phyloP scores from a whole-genome alignment of 2,329 filamentous ascomycete species.

The Fusarium secorum region DNA sequence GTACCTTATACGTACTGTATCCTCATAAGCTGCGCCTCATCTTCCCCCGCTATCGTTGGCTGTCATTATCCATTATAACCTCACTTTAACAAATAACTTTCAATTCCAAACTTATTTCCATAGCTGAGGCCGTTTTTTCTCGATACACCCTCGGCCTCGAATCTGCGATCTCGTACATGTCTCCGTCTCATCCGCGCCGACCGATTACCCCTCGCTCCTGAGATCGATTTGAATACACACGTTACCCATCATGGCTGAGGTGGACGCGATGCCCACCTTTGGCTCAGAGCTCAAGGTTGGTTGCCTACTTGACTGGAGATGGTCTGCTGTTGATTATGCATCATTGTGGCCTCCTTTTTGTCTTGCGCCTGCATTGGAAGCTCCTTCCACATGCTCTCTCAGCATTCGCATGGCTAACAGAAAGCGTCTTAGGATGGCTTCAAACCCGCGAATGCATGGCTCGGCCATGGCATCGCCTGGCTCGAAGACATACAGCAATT shows the following conservation, averaged over 20 bases:
- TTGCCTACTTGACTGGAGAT: constrained; percentile 5
- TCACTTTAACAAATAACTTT: constrained; percentile 11
- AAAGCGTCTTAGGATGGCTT: constrained; percentile 82
- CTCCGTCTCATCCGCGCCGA: constrained; percentile 30
- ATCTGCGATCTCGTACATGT: constrained; percentile 30
- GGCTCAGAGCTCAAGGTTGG: constrained; percentile 91
- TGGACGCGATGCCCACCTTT: constrained; percentile 85
- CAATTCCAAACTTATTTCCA: constrained; percentile 1
- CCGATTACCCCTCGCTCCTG: constrained; percentile 28
- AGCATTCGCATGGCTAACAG: constrained; percentile 7
- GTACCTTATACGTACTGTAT: background rate
- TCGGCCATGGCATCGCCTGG: constrained; percentile 88
- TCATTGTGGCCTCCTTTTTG: background rate
- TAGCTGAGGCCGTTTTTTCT: background rate
- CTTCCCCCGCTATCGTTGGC: constrained; percentile 20
- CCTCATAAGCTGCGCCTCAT: constrained; percentile 33
- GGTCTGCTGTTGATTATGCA: background rate
- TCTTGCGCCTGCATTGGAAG: constrained; percentile 18
- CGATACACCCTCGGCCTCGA: background rate
- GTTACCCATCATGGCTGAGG: constrained; percentile 72
- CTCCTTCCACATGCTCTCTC: constrained; percentile 4
- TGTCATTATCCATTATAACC: constrained; percentile 13
- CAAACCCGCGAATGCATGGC: constrained; percentile 93
- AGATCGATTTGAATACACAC: constrained; percentile 29
- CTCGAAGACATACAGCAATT: constrained; percentile 97